These are phyloP conservation scores for Solanum chaucha DNA, from an alignment of 257 asterid species.

Conservation along the genomic window DNA sequence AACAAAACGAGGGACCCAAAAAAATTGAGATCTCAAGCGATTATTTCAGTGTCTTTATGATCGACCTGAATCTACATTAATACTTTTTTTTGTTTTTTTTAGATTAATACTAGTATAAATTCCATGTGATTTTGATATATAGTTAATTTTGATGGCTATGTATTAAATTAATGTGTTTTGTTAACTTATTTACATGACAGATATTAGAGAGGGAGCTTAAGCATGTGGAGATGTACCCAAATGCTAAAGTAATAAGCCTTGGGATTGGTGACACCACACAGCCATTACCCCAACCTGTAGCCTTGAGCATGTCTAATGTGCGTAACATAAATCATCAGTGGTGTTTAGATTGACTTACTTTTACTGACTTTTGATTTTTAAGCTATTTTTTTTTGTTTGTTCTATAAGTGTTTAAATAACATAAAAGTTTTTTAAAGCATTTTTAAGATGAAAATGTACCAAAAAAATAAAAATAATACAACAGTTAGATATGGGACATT, in stretches of 20 bases:
- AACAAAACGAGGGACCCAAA: no score
- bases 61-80: not conserved
- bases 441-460: not conserved
- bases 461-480: no score
- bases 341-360: no score
- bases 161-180: not conserved
- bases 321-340: slow-evolving; percentile 23
- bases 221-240: slow-evolving; percentile 49
- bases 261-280: slow-evolving; percentile 88
- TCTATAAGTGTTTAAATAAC: no score
- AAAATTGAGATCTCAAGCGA: no score
- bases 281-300: slow-evolving; percentile 62
- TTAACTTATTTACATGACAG: slow-evolving; percentile 13
- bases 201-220: slow-evolving; percentile 41
- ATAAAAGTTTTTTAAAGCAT: no score
- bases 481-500: not conserved
- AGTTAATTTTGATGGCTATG: not conserved
- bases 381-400: no score
- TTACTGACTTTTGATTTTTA: no score
- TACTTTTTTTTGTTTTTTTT: no score
- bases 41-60: no score
- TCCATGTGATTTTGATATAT: not conserved
- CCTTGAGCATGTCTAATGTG: slow-evolving; percentile 64
- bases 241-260: slow-evolving; percentile 75
- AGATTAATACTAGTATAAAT: not conserved